These are phyloP conservation scores for Suillus placidus DNA, from an alignment of 768 basidiomycete genomes.

Conservation along the genomic window DNA sequence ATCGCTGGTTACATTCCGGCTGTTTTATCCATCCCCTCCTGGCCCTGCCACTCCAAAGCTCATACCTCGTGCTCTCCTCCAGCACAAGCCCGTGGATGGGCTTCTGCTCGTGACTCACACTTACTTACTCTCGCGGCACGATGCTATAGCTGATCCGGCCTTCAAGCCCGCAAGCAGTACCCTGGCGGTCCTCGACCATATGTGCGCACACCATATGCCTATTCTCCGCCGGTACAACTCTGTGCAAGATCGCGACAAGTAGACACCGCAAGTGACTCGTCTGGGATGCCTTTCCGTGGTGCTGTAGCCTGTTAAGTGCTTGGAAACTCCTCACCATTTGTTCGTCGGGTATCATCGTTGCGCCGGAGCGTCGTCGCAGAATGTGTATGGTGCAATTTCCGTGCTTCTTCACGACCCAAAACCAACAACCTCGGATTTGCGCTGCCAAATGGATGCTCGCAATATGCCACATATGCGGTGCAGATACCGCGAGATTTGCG, in stretches of 20 bases:
- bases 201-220: not conserved
- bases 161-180: not conserved
- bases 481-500: not conserved
- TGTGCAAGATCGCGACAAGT: not conserved
- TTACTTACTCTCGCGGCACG: not conserved
- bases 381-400: not conserved
- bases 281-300: not conserved
- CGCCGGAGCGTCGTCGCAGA: not conserved
- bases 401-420: not conserved
- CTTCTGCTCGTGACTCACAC: not conserved
- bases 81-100: not conserved
- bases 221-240: not conserved
- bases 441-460: not conserved
- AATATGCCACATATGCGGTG: not conserved
- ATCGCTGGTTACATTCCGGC: not conserved
- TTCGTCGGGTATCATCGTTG: not conserved
- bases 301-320: no score
- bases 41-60: not conserved
- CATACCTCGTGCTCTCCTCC: not conserved
- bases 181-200: no score
- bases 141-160: not conserved
- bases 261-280: not conserved
- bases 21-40: not conserved
- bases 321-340: no score
- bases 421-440: not conserved